phyloP scores from a whole-genome alignment of 2,329 filamentous ascomycete species.

The Aspergillus transmontanensis region DNA sequence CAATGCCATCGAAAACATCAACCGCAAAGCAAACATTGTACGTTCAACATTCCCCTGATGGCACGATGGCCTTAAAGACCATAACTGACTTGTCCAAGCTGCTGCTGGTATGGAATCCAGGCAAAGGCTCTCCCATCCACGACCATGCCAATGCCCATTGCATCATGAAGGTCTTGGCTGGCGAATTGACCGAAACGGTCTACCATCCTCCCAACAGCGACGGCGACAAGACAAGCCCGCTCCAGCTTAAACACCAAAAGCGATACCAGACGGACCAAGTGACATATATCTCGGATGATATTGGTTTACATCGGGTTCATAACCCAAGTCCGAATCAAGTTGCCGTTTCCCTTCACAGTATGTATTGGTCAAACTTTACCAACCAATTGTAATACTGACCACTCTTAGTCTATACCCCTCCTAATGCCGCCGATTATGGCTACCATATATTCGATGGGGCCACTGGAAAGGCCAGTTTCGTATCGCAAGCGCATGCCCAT shows the following conservation, averaged over 20 bases:
- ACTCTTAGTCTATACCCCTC: slow-evolving; percentile 33
- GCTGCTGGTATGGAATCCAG: slow-evolving; percentile 38
- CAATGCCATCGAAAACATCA: slow-evolving; percentile 36
- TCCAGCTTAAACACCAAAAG: slow-evolving; percentile 28
- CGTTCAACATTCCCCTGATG: background rate
- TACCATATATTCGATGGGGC: slow-evolving; percentile 35
- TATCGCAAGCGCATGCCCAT: slow-evolving; percentile 27
- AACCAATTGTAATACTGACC: too few species aligned
- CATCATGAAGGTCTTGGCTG: slow-evolving; percentile 40
- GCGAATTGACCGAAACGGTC: slow-evolving; percentile 32
- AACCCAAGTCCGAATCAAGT: slow-evolving; percentile 30
- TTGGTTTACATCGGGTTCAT: slow-evolving; percentile 34
- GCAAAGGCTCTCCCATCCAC: slow-evolving; percentile 39
- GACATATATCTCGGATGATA: slow-evolving; percentile 36
- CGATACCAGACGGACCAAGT: slow-evolving; percentile 31
- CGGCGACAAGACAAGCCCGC: slow-evolving; percentile 16
- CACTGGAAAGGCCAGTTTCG: slow-evolving; percentile 30
- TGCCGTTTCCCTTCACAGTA: slow-evolving; percentile 37
- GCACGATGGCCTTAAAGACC: background rate
- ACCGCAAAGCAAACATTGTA: slow-evolving; percentile 36
- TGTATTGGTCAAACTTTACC: slow-evolving; percentile 8
- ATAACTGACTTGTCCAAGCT: slow-evolving; percentile 20
- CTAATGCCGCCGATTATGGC: slow-evolving; percentile 37
- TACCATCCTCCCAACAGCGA: slow-evolving; percentile 22
- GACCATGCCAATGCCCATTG: slow-evolving; percentile 42